Evolutionary conservation across 345 rosid genomes (phyloP).

Genomic region (Isatis tinctoria): DNA sequence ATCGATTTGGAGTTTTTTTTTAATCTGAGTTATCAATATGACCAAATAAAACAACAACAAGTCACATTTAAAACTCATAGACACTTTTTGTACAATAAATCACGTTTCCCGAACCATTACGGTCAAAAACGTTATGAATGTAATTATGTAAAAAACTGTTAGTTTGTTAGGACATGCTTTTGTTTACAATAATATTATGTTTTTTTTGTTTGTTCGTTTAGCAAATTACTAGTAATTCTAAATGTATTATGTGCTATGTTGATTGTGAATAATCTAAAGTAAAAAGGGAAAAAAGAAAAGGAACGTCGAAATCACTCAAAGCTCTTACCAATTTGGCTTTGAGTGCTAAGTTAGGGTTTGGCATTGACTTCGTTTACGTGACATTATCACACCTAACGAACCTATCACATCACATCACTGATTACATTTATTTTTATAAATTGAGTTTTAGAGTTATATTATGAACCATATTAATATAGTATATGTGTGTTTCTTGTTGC

Average conservation of each 20-base stretch:
- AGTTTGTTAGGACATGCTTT: constrained; percentile 16
- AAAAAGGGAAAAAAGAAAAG: not conserved
- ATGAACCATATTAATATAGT: not conserved
- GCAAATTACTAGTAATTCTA: not conserved
- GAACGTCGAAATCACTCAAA: constrained; percentile 37
- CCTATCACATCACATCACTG: constrained; percentile 7
- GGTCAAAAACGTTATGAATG: constrained; percentile 18
- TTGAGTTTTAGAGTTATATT: not conserved
- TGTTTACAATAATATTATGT: not conserved
- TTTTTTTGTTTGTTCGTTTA: not conserved
- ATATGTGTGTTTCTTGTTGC: not conserved
- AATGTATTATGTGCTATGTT: not conserved
- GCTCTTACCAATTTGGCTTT: constrained; percentile 26
- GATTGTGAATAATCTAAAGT: not conserved
- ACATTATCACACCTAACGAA: constrained; percentile 24
- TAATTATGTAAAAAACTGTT: not conserved
- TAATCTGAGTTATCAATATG: not conserved
- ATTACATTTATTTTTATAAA: not conserved
- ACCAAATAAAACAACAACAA: not conserved
- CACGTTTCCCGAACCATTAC: constrained; percentile 3
- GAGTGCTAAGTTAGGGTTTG: constrained; percentile 31
- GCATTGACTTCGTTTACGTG: constrained; percentile 31
- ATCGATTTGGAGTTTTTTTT: not conserved
- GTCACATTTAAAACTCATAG: constrained; percentile 2
- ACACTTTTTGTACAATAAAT: not conserved